These are phyloP conservation scores for Penicillium brasilianum DNA, from an alignment of 2,329 filamentous ascomycete genomes.

Conservation along the genomic window DNA sequence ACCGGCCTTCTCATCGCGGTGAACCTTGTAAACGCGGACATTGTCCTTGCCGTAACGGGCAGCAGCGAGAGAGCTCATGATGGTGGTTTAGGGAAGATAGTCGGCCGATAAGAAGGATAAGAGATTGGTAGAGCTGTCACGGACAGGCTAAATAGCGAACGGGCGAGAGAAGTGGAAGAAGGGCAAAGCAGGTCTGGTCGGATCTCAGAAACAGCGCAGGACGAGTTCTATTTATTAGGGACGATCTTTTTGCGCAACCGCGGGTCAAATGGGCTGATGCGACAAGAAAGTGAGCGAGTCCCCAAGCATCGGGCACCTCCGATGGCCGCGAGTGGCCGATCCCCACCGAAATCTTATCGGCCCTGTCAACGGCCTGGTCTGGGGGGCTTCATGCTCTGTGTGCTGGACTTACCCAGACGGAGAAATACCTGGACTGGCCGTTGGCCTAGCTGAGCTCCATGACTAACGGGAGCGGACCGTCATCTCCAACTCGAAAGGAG, in stretches of 20 bases:
- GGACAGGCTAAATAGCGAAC: not conserved
- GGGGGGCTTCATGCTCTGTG: not conserved
- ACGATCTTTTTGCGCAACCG: not conserved
- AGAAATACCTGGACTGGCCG: not conserved
- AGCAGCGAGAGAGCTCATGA: constrained; percentile 47
- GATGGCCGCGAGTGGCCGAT: constrained; percentile 43
- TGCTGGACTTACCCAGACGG: not conserved
- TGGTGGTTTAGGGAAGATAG: constrained; percentile 22
- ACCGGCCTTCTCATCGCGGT: constrained; percentile 75
- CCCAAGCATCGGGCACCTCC: constrained; percentile 42
- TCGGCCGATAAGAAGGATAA: not conserved
- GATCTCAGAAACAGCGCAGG: not conserved
- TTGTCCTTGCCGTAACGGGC: constrained; percentile 77
- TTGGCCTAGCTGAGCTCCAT: not conserved
- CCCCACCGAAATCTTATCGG: constrained; percentile 38
- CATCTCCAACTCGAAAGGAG: not conserved
- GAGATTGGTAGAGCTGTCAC: constrained; percentile 1
- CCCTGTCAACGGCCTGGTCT: constrained; percentile 10
- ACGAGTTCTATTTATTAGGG: constrained; percentile 22
- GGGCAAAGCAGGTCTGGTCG: not conserved
- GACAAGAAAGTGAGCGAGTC: constrained; percentile 2
- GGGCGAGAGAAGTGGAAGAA: too few species aligned
- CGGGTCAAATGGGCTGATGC: constrained; percentile 24
- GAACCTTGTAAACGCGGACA: constrained; percentile 94
- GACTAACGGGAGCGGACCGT: not conserved